Evolutionary conservation across 129 eudicot species (phyloP), one percentile per base, ranked within the genome.

Genomic region (Oenanthe sinensis): DNA sequence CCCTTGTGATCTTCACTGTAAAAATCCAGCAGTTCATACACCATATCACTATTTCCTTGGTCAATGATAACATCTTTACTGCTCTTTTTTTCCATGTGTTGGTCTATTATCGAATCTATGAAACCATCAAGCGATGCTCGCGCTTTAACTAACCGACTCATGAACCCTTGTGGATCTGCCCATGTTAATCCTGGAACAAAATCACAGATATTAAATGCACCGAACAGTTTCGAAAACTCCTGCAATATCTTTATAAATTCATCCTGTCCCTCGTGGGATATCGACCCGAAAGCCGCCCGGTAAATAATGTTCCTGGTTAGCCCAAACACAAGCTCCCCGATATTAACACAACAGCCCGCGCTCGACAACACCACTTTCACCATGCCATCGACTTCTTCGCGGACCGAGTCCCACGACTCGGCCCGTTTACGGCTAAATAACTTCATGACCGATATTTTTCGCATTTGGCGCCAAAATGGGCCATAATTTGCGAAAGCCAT

Each of bases 401-500:
- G 88, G 4, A 93, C 93, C 2, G 98, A 93, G 81, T 89, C 93
- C 98, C 98, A 93, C 0, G 98, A 91, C 85, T 91, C 98, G 3
- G 98, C 98, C 71, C 98, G 86, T 44, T 87, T 93, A 0, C 98
- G 85, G 81, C 98, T 93, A 70, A 93, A 93, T 0, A 93, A 80
- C 80, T 91, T 91, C 96, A 93, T 91, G 78, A 93, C 98, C 33
- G 96, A 91, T 6, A 93, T 87, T 77, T 93, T 93, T 0, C 98
- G 85, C 97, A 93, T 93, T 81, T 93, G 98, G 11, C 98, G 92
- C 98, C 98, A 93, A 24, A 93, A 93, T 20, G 98, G 97, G 22
- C 97, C 98, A 82, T 93, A 93, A 75, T 93, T 86, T n/a, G 98
- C 98, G 20, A 93, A 93, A 6, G 97, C 98, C 98, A 93, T 93